Percentiles rank a stretch among this genome's conserved stretches.
Conservation (phyloP, 257 asterid species). For the Rauvolfia tetraphylla region DNA sequence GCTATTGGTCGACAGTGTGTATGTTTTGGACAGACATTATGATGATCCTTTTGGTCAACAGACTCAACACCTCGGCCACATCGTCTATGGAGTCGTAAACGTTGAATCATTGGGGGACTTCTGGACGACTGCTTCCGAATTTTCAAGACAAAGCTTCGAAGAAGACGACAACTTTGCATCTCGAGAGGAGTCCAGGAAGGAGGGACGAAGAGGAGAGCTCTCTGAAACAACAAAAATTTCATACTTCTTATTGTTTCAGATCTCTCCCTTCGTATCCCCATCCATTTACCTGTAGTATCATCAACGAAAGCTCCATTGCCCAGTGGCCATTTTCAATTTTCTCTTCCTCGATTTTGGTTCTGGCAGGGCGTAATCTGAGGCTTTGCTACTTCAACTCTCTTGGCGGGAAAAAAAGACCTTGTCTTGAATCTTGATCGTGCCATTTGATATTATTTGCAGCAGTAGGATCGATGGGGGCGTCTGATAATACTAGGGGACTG, state of each 20-base stretch:
- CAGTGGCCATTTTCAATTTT: no score
- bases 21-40: no score
- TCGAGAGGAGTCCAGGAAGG: neutral
- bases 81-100: no score
- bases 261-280: conserved; percentile 10
- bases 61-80: no score
- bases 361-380: neutral
- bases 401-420: conserved; percentile 52
- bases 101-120: neutral
- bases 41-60: no score
- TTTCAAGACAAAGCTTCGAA: no score
- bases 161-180: conserved; percentile 3
- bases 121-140: neutral
- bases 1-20: no score
- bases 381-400: conserved; percentile 12
- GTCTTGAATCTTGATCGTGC: no score
- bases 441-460: neutral
- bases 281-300: neutral
- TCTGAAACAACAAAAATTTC: conserved; percentile 2
- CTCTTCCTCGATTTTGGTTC: neutral
- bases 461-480: conserved; percentile 34
- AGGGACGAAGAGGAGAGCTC: conserved; percentile 12
- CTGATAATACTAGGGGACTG: conserved; percentile 77
- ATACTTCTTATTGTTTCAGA: conserved; percentile 6
- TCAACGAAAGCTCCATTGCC: neutral